Conservation (phyloP, 2,329 filamentous ascomycete genomes). For the Calonectria hongkongensis region DNA sequence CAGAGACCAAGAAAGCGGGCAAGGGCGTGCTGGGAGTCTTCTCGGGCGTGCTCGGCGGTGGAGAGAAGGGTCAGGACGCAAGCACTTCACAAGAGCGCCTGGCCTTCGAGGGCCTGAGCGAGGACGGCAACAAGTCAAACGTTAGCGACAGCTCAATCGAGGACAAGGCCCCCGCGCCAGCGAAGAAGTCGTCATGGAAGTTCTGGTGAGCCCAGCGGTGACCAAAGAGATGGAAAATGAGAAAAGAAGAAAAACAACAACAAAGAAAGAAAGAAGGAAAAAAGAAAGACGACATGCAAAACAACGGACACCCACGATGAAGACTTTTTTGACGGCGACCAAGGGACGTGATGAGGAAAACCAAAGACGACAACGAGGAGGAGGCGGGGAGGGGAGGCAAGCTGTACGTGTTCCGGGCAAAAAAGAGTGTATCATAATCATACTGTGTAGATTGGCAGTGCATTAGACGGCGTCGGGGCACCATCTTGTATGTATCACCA, state of each 20-base stretch:
- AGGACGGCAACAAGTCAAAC: constrained; percentile 50
- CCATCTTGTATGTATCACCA: constrained; percentile 59
- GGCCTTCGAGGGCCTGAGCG: constrained; percentile 47
- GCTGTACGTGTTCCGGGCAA: constrained; percentile 44
- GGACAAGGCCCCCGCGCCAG: constrained; percentile 61
- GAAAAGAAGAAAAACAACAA: constrained; percentile 30
- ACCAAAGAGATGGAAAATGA: constrained; percentile 32
- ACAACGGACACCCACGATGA: constrained; percentile 4
- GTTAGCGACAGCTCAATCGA: constrained; percentile 51
- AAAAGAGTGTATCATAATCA: constrained; percentile 66
- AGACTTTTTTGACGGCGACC: constrained; percentile 20
- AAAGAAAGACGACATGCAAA: constrained; percentile 11
- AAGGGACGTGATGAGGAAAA: constrained; percentile 11
- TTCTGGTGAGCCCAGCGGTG: constrained; percentile 56
- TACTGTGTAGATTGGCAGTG: constrained; percentile 66
- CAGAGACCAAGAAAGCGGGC: constrained; percentile 53
- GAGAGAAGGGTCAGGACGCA: constrained; percentile 49
- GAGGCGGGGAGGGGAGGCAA: constrained; percentile 35
- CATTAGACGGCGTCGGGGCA: constrained; percentile 67
- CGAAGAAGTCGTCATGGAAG: constrained; percentile 73
- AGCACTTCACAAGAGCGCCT: constrained; percentile 43
- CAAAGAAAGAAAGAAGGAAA: constrained; percentile 14
- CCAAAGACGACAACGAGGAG: constrained; percentile 19
- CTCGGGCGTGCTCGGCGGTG: constrained; percentile 56
- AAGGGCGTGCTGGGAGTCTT: constrained; percentile 62